phyloP scores from a whole-genome alignment of 306 rosid genomes.

The Clitoria ternatea region DNA sequence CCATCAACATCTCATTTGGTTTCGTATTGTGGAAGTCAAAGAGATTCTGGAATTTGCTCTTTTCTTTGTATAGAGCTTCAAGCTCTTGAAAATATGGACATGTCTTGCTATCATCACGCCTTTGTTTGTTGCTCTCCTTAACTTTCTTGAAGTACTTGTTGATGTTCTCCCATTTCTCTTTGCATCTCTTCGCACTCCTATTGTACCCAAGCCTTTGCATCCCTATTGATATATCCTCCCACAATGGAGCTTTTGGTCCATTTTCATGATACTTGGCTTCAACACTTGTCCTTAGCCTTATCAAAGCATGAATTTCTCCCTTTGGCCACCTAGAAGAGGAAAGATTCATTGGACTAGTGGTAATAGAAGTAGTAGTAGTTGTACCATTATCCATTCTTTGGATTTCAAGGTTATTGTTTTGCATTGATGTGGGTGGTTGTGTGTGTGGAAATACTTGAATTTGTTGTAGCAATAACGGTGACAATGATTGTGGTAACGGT shows the following conservation, averaged over 20 bases:
- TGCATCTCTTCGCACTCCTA: constrained; percentile 68
- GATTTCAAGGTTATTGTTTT: neutral
- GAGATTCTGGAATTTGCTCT: neutral
- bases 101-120: constrained; percentile 63
- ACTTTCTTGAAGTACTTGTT: constrained; percentile 88
- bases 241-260: constrained; percentile 64
- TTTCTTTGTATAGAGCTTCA: constrained; percentile 53
- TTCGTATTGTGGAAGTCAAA: neutral
- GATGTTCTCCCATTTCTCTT: constrained; percentile 89
- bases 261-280: constrained; percentile 57
- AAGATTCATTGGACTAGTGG: constrained; percentile 1
- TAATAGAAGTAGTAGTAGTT: neutral
- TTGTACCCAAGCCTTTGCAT: constrained; percentile 57
- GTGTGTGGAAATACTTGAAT: neutral
- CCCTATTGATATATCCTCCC: constrained; percentile 75
- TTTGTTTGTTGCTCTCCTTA: constrained; percentile 49
- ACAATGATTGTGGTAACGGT: neutral
- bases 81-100: constrained; percentile 77
- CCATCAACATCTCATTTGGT: constrained; percentile 17
- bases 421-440: neutral
- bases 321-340: constrained; percentile 71
- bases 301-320: constrained; percentile 56
- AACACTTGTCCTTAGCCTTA: constrained; percentile 44
- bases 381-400: constrained; percentile 20
- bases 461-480: neutral